Evolutionary conservation across 169 alveolate species (phyloP), one percentile per base, ranked within the genome.

Genomic region (Plasmodium berghei): DNA sequence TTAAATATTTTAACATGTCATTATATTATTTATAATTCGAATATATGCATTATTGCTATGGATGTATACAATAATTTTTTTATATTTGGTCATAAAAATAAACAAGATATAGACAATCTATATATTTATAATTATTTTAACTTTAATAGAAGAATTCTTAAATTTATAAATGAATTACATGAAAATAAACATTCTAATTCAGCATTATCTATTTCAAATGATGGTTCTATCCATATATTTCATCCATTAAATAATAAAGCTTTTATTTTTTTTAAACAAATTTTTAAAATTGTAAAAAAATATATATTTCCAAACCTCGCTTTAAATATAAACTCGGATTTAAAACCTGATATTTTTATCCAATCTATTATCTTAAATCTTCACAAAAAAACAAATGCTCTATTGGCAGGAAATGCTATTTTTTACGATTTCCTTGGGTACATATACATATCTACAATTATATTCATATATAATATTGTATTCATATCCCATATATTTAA

Each of bases 1-100:
- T 55, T 83, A 46, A 83, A 83, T 46, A 67, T 83, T 2, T 61
- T 83, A 48, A 56, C 69, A 26, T 83, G 90, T 55, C 90, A 83
- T 16, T 69, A 69, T 46, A 20, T 83, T 28, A 52, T 83, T 40
- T 55, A 52, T 42, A 61, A 83, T 16, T 56, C 67, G 1, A 22
- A 22, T 62, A 67, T 83, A 1, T 83, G 69, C 9, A 83, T 83
- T 2, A 24, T 83, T n/a, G 90, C 90, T 12, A 69, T 83, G 85
- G 90, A 83, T 55, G 66, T 83, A 9, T 83, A 54, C 14, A 83
- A 83, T 42, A 83, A 69, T 34, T 56, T 83, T 20, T 22, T 83
- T 0, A 22, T 69, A 1, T 69, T 83, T 2, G 67, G 86, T 5
- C 62, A 56, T 61, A 56, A 61, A 34, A 83, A 24, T 40, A 54